phyloP scores from a whole-genome alignment of 148 eudicot genomes.

The Cornus kousa region DNA sequence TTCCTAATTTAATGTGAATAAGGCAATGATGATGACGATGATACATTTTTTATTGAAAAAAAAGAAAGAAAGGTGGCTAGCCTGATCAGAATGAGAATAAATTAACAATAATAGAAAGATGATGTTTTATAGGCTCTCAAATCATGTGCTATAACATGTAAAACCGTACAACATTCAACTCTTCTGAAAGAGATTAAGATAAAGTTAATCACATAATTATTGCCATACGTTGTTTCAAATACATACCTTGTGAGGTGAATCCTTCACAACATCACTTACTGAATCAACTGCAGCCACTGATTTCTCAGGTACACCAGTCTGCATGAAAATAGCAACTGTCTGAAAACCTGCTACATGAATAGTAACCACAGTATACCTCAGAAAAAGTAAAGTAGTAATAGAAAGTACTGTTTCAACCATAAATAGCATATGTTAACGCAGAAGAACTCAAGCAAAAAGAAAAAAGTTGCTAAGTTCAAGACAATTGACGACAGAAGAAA shows the following conservation, averaged over 20 bases:
- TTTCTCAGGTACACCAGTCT: constrained; percentile 76
- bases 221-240: not conserved
- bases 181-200: not conserved
- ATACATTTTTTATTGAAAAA: no score
- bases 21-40: no score
- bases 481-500: not conserved
- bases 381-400: constrained; percentile 41
- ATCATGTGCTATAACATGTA: not conserved
- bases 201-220: not conserved
- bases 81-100: not conserved
- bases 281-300: constrained; percentile 46
- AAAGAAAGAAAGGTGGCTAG: not conserved
- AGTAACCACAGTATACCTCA: constrained; percentile 87
- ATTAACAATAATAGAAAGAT: not conserved
- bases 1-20: no score
- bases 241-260: constrained; percentile 88
- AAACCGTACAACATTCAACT: not conserved
- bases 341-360: constrained; percentile 99
- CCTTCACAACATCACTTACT: constrained; percentile 56
- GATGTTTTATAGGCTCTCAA: not conserved
- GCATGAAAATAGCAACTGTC: constrained; percentile 99
- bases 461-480: not conserved
- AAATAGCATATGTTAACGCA: constrained; percentile 11
- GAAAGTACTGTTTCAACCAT: constrained; percentile 26
- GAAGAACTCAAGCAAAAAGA: constrained; percentile 11